Evolutionary conservation across 2,329 filamentous ascomycete species (phyloP).

Genomic region (Peltaster fructicola): DNA sequence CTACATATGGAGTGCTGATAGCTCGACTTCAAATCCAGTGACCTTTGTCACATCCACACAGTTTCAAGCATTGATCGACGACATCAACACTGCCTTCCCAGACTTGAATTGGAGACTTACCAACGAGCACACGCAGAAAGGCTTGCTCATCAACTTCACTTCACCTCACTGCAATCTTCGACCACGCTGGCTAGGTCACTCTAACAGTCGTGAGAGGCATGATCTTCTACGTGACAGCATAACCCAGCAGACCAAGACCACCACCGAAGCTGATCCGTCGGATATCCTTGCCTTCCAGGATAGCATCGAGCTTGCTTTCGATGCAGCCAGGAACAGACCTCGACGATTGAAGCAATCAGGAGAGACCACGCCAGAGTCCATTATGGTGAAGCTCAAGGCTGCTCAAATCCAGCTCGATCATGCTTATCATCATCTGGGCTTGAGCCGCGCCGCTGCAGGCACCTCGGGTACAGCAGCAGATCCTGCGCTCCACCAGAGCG

Average conservation of each 20-base stretch:
- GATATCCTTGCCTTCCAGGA: constrained; percentile 37
- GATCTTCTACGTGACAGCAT: too few relatives aligned
- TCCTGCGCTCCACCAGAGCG: too few relatives aligned
- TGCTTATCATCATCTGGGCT: too few relatives aligned
- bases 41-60: constrained; percentile 52
- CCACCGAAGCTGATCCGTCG: too few relatives aligned
- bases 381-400: constrained; percentile 32
- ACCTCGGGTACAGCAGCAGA: too few relatives aligned
- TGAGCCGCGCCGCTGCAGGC: too few relatives aligned
- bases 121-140: constrained; percentile 28
- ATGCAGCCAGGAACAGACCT: constrained; percentile 33
- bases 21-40: constrained; percentile 30
- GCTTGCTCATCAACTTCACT: constrained; percentile 45
- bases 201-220: constrained; percentile 28
- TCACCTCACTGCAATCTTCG: constrained; percentile 46
- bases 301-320: constrained; percentile 36
- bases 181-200: constrained; percentile 50
- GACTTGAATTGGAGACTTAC: constrained; percentile 41
- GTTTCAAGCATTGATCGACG: constrained; percentile 43
- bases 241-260: too few relatives aligned
- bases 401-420: too few relatives aligned
- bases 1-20: constrained; percentile 11
- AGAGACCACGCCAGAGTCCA: constrained; percentile 24
- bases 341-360: too few relatives aligned
- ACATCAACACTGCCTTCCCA: constrained; percentile 43